Percentiles rank a stretch among this genome's conserved stretches.
Evolutionary conservation across 495 filamentous ascomycete genomes (phyloP).

Genomic region (Parathielavia hyrcaniae): DNA sequence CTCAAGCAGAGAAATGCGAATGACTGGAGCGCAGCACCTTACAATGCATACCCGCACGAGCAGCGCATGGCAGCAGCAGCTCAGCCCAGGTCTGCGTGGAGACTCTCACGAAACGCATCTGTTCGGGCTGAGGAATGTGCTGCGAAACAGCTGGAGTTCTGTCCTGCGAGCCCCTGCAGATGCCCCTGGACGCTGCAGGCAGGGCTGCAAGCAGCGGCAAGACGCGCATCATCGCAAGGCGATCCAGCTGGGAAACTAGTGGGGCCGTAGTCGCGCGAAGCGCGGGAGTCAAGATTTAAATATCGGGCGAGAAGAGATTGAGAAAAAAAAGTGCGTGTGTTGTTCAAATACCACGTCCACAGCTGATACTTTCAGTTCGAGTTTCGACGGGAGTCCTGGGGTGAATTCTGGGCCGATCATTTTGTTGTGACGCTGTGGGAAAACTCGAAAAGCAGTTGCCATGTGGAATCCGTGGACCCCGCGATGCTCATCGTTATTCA

Average conservation of each 20-base stretch:
- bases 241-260: not conserved
- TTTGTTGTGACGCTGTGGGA: no score
- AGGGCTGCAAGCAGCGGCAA: not conserved
- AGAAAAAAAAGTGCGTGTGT: no score
- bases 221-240: not conserved
- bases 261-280: not conserved
- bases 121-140: not conserved
- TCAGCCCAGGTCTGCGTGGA: not conserved
- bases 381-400: no score
- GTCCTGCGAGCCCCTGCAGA: slow-evolving; percentile 2
- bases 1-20: no score
- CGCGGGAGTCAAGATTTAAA: not conserved
- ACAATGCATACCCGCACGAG: not conserved
- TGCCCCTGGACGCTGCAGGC: not conserved
- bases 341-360: no score
- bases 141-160: not conserved
- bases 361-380: no score
- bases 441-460: no score
- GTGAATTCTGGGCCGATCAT: no score
- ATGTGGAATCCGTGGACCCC: no score
- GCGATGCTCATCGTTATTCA: no score
- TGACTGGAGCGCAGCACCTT: not conserved
- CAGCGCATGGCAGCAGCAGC: slow-evolving; percentile 1
- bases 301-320: no score
- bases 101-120: not conserved